Conservation (phyloP, 208 protist species). For the Polymyxa betae region DNA sequence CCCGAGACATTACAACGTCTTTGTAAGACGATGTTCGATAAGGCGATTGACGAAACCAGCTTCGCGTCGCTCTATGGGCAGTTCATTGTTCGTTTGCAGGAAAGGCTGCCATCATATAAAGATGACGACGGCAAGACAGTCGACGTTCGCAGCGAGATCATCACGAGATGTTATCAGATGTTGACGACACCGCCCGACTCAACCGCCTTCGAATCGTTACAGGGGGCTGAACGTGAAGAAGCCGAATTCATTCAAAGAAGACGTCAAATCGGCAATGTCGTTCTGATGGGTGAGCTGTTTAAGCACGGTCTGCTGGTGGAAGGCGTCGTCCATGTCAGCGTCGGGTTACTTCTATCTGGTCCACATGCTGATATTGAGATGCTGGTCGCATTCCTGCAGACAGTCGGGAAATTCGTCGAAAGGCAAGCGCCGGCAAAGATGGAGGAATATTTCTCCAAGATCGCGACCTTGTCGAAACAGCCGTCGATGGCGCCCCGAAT, state of each 20-base stretch:
- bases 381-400: neutral
- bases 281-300: constrained; percentile 12
- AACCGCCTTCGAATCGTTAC: neutral
- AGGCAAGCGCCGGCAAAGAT: neutral
- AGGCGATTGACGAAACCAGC: neutral
- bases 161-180: neutral
- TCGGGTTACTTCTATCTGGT: neutral
- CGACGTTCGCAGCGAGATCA: neutral
- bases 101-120: neutral
- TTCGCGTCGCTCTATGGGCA: neutral
- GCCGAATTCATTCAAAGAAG: neutral
- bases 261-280: neutral
- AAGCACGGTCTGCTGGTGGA: neutral
- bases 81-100: neutral
- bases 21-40: neutral
- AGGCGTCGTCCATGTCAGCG: neutral
- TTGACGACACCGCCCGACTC: neutral
- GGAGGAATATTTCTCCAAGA: neutral
- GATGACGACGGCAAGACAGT: neutral
- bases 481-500: neutral
- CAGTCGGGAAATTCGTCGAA: neutral
- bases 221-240: neutral
- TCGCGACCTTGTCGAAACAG: neutral
- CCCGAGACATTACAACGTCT: neutral
- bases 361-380: neutral